These are phyloP conservation scores for Phylloporus arenicola DNA, from an alignment of 768 basidiomycete species.

Conservation along the genomic window DNA sequence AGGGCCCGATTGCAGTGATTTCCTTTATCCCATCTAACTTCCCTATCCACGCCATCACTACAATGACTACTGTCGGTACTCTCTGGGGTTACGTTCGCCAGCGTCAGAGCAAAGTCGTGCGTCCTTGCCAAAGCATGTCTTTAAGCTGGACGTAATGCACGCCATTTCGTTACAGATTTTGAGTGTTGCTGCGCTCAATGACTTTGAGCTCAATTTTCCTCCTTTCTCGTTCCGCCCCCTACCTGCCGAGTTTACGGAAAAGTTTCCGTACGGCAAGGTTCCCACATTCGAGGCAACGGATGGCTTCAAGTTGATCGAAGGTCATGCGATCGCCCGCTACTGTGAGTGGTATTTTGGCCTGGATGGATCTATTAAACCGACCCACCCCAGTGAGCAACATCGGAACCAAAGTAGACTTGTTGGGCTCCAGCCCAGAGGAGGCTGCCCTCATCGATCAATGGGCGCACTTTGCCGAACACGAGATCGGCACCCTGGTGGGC, in stretches of 20 bases:
- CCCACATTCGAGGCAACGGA: slow-evolving; percentile 6
- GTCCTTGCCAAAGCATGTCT: background rate
- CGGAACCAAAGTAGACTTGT: slow-evolving; percentile 1
- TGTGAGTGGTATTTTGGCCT: background rate
- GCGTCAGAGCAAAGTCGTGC: background rate
- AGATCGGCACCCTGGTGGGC: background rate
- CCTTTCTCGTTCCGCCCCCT: slow-evolving; percentile 5
- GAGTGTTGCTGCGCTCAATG: slow-evolving; percentile 5
- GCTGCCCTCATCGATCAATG: slow-evolving; percentile 9
- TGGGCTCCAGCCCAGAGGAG: slow-evolving; percentile 3
- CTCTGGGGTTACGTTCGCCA: background rate
- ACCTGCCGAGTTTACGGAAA: slow-evolving; percentile 6
- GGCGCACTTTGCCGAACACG: slow-evolving; percentile 12
- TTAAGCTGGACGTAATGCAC: background rate
- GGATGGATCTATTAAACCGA: background rate
- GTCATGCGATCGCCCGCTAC: slow-evolving; percentile 9
- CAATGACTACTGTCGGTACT: background rate
- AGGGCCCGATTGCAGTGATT: no score
- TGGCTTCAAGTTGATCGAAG: slow-evolving; percentile 9
- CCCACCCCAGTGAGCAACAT: background rate
- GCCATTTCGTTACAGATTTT: slow-evolving; percentile 1
- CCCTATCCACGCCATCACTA: background rate
- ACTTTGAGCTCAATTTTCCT: slow-evolving; percentile 2
- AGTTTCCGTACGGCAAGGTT: slow-evolving; percentile 11
- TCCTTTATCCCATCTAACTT: background rate